Evolutionary conservation across 2,329 filamentous ascomycete genomes (phyloP), one percentile per base, ranked within the genome.

Genomic region (Leptographium galeiforme): DNA sequence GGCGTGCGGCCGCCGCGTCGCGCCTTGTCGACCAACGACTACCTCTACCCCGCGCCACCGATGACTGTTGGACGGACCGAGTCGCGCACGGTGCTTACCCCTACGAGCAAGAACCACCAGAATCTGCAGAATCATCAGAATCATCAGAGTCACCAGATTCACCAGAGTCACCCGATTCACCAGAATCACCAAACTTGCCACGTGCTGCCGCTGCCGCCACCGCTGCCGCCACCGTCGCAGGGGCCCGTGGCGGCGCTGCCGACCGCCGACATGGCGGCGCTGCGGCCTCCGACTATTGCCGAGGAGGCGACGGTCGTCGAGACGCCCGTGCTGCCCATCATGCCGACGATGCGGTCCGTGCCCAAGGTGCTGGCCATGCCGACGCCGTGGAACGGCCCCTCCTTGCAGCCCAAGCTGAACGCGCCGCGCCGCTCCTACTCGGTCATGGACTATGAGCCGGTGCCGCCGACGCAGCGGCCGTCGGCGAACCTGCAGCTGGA

Each of bases 391-490:
- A 8, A 2, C 32, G 11, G 14, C 8, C 19, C 40, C 12, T 38
- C 38, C 1, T 11, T 8, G 36, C 47, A 32, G 30, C 53, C 48
- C 16, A 40, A 51, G 44, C 45, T 62, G 34, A 63, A 69, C 11
- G 67, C 71, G 16, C 76, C 76, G 12, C 75, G 73, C 30, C 72
- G 78, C 33, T 81, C 78, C 12, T 78, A 80, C 63, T 81, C 78
- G 10, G 75, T 79, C n/a, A 80, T 74, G 62, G 76, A 80, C 64
- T 74, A 76, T 53, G 77, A 79, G 62, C 78, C 78, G 1, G 61
- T 72, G n/a, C 70, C 73, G 10, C 69, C 72, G 53, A 73, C 71
- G 50, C 74, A 77, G 50, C 68, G 65, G 50, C 73, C 73, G 1
- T 72, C 75, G 7, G 61, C 67, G 49, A 66, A 66, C 52, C 66